Evolutionary conservation across 2,329 filamentous ascomycete genomes (phyloP), one percentile per base, ranked within the genome.

Genomic region (Hypocrella siamensis): DNA sequence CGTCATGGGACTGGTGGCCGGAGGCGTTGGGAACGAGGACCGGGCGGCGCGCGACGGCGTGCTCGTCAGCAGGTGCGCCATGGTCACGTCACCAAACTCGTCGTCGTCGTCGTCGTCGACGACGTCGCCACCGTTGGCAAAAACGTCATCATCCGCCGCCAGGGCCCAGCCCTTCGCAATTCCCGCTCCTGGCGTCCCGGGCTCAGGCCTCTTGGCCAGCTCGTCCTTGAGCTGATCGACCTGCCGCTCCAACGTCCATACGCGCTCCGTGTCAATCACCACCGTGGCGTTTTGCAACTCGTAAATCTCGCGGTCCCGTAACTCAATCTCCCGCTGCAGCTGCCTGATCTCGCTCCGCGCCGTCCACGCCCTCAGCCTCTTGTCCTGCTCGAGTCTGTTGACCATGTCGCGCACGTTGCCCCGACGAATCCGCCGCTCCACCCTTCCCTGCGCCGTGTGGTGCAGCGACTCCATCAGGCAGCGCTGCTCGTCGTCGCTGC

Each of bases 341-440:
- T 52, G 51, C 6, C 59, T 53, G 2, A 76, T 50, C 44, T 76
- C 66, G 0, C 50, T 53, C 27, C 53, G 54, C 8, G 58, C 49
- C 19, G 57, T 47, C 32, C 47, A 49, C 1, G 51, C 49, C 26
- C 53, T 51, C 12, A 48, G 52, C 27, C 51, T 57, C 44, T 63
- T 66, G 35, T 67, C 63, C 6, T 52, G 51, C 6, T 61, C 52
- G 32, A 71, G 62, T 10, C 49, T 46, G 44, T 72, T 67, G 51
- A 73, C 64, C 49, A 75, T 65, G 38, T 70, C 69, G 39, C 68
- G 71, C 5, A 75, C 45, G 4, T 66, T 60, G 39, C 66, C 68
- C 31, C 71, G 63, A 6, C 66, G 58, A 24, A 70, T 57, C 14
- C 70, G 62, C 5, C 71, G 61, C 49, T 71, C 65, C 28, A 73